Evolutionary conservation across 2,329 filamentous ascomycete species (phyloP).

Genomic region (Colletotrichum truncatum): DNA sequence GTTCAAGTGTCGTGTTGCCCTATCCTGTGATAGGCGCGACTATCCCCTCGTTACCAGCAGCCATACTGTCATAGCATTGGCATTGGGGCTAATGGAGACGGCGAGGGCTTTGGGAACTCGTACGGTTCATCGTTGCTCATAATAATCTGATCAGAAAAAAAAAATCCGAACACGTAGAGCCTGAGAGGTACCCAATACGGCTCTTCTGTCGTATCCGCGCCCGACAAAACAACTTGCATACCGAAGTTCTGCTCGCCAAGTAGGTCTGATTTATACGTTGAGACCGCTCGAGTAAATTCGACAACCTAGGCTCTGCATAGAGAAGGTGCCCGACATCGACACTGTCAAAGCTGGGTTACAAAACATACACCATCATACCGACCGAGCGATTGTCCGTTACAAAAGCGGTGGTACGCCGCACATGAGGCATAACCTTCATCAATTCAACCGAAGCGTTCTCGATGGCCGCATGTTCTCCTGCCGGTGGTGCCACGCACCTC

Average conservation of each 20-base stretch:
- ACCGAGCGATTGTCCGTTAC: conserved; percentile 65
- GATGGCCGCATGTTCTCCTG: conserved; percentile 61
- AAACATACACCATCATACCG: conserved; percentile 64
- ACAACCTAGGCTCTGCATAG: conserved; percentile 35
- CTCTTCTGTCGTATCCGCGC: neutral
- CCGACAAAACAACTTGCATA: neutral
- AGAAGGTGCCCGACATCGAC: conserved; percentile 60
- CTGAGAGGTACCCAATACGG: neutral
- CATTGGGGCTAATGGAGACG: neutral
- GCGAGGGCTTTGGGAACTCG: neutral
- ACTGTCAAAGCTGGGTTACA: conserved; percentile 62
- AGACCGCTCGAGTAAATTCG: neutral
- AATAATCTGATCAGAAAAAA: too few species aligned
- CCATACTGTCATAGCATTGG: neutral
- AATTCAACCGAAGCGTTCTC: conserved; percentile 67
- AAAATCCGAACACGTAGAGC: too few species aligned
- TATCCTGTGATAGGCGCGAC: too few species aligned
- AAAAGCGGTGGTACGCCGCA: conserved; percentile 58
- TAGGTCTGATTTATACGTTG: neutral
- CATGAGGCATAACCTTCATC: conserved; percentile 52
- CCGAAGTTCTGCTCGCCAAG: neutral
- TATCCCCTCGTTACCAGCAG: neutral
- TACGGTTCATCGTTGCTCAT: neutral
- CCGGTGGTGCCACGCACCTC: conserved; percentile 61
- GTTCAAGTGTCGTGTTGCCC: too few species aligned